Conservation (phyloP, 2,329 filamentous ascomycete genomes). For the Stachybotrys chartarum region DNA sequence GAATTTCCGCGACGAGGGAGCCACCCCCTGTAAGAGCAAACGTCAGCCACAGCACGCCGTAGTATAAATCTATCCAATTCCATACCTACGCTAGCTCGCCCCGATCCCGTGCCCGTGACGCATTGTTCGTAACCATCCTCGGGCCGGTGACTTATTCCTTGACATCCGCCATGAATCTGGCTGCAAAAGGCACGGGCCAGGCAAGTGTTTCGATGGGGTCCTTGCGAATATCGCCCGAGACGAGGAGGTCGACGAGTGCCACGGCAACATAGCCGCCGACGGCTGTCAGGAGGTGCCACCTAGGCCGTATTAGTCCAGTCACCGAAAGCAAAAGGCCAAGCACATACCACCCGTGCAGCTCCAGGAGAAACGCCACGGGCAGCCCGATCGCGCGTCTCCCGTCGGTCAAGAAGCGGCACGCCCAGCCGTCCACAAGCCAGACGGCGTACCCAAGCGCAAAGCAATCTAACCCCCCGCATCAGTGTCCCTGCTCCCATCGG, state of each 20-base stretch:
- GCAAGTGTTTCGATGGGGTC: constrained; percentile 21
- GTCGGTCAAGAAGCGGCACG: constrained; percentile 19
- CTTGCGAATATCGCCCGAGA: constrained; percentile 20
- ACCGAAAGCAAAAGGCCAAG: neutral
- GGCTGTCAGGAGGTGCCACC: constrained; percentile 35
- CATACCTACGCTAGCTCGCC: too few relatives aligned
- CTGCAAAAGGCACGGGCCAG: constrained; percentile 23
- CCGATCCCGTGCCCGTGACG: too few relatives aligned
- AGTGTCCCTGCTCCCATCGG: too few relatives aligned
- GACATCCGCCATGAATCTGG: constrained; percentile 5
- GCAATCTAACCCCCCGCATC: constrained; percentile 12
- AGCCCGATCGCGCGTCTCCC: constrained; percentile 21
- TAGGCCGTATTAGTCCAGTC: constrained; percentile 5
- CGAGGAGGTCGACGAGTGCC: constrained; percentile 27
- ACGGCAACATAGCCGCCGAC: constrained; percentile 33
- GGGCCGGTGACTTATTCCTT: too few relatives aligned
- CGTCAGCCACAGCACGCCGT: too few relatives aligned
- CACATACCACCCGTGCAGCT: constrained; percentile 33
- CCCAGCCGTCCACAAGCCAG: constrained; percentile 30
- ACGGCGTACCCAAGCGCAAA: constrained; percentile 29
- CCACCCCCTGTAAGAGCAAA: too few relatives aligned
- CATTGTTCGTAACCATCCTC: too few relatives aligned
- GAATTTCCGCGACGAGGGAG: too few relatives aligned
- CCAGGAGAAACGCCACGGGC: constrained; percentile 29
- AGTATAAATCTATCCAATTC: too few relatives aligned